Evolutionary conservation across 2,329 filamentous ascomycete genomes (phyloP).

Genomic region (Aureobasidium melanogenum): DNA sequence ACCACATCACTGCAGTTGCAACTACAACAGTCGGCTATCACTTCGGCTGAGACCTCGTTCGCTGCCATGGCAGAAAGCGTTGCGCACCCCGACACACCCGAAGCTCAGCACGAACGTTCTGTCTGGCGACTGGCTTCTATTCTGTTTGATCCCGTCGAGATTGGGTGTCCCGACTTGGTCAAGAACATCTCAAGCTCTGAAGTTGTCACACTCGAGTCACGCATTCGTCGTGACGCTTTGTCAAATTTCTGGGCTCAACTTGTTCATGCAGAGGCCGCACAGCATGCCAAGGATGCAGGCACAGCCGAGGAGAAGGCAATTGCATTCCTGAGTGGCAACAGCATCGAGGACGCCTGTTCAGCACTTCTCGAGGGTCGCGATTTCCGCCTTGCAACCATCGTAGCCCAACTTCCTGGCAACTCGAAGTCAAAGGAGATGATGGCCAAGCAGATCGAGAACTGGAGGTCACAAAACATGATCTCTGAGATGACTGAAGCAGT

Average conservation of each 20-base stretch:
- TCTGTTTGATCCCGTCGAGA: conserved; percentile 63
- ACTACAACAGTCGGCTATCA: conserved; percentile 30
- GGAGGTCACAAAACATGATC: conserved; percentile 73
- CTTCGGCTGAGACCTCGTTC: conserved; percentile 26
- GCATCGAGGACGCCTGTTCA: conserved; percentile 74
- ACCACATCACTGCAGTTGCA: conserved; percentile 42
- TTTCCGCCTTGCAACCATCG: conserved; percentile 73
- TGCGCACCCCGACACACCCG: conserved; percentile 7
- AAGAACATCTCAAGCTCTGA: conserved; percentile 36
- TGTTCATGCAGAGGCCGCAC: conserved; percentile 30
- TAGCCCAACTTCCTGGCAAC: conserved; percentile 73
- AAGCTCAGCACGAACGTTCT: conserved; percentile 52
- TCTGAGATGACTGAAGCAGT: conserved; percentile 81
- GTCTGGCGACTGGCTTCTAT: conserved; percentile 84
- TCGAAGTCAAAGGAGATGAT: conserved; percentile 64
- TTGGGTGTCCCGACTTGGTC: conserved; percentile 20
- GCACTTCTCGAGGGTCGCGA: conserved; percentile 67
- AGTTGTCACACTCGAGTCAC: conserved; percentile 29
- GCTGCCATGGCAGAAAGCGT: conserved; percentile 37
- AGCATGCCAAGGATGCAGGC: conserved; percentile 47
- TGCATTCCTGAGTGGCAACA: conserved; percentile 67
- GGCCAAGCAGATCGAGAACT: conserved; percentile 69
- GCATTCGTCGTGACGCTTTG: conserved; percentile 51
- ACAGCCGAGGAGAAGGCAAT: conserved; percentile 77
- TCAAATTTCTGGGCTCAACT: conserved; percentile 53